Base-by-base conservation (phyloP, 805 yeast genomes). In the Candida ficus region DNA sequence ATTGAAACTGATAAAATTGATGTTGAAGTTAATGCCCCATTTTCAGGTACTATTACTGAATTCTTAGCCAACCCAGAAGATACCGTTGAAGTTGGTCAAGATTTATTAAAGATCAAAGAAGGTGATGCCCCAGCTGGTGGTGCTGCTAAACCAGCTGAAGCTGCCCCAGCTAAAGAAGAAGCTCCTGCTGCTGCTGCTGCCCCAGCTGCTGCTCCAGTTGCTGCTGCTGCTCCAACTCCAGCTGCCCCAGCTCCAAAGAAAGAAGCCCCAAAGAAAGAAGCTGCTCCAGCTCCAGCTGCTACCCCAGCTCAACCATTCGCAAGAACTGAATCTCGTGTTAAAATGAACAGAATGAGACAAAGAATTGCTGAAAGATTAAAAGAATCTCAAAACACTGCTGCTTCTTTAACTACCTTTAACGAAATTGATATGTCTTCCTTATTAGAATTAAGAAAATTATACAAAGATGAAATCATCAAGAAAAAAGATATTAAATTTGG, bases 321-420 rank as follows among this genome's bases (percentile, higher is more conserved):
- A 44, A 85, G 99, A 73, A 67, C 70, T 47, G 98, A 93, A 71
- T 84, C 81, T 62, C 79, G 89, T 64, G 95, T 93, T 50, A 91
- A 91, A 76, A 91, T 91, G 98, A 93, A 90, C 81, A 86, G 99
- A 75, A 93, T 91, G 98, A 84, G 99, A 72, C 69, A 87, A 70
- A 87, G 99, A 76, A 93, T 93, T 53, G 96, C 99, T 46, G 98
- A 91, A 75, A 87, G 99, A 71, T 83, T 91, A 63, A 91, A 91
- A 87, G 98, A 93, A 75, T 86, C 98, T 27, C 99, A 91, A 71
- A 93, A 93, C 76, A 90, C 98, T 42, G 95, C 98, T 52, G 99
- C 99, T 29, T 87, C 98, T 35, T 78, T 91, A 62, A 91, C 99
- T 42, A 91, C 99, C 37, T 91, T 91, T 78, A 91, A 91, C 70